These are phyloP conservation scores for Phytophthora melonis DNA, from an alignment of 352 stramenopile genomes.

Conservation along the genomic window DNA sequence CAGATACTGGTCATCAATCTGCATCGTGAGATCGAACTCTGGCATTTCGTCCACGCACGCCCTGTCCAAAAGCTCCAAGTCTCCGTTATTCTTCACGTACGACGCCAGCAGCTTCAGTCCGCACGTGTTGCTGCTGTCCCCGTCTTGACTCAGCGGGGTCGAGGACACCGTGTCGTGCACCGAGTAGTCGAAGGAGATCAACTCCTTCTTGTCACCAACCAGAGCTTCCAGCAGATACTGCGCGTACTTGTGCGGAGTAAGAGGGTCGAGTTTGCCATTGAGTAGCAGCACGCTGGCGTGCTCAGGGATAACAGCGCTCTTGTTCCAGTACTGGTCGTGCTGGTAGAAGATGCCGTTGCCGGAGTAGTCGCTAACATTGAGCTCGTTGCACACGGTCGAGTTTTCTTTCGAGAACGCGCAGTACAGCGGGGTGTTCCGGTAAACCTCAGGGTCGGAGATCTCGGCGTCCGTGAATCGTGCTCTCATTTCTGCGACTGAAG, in stretches of 20 bases:
- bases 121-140: conserved; percentile 36
- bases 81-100: conserved; percentile 45
- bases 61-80: conserved; percentile 45
- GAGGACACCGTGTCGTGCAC: conserved; percentile 45
- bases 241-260: conserved; percentile 58
- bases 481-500: conserved; percentile 16
- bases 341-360: conserved; percentile 42
- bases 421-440: conserved; percentile 43
- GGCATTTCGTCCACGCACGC: conserved; percentile 41
- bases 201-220: conserved; percentile 41
- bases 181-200: conserved; percentile 55
- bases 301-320: conserved; percentile 41
- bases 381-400: conserved; percentile 32
- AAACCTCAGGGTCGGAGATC: conserved; percentile 31
- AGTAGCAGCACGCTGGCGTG: conserved; percentile 52
- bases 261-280: conserved; percentile 51
- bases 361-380: conserved; percentile 20
- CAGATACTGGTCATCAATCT: background rate
- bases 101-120: conserved; percentile 49
- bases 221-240: conserved; percentile 39
- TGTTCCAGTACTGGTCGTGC: conserved; percentile 63
- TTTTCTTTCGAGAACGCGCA: conserved; percentile 62
- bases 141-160: conserved; percentile 35
- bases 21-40: conserved; percentile 33
- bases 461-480: conserved; percentile 29